phyloP scores from a whole-genome alignment of 306 rosid species.

The Dalbergia cochinchinensis region DNA sequence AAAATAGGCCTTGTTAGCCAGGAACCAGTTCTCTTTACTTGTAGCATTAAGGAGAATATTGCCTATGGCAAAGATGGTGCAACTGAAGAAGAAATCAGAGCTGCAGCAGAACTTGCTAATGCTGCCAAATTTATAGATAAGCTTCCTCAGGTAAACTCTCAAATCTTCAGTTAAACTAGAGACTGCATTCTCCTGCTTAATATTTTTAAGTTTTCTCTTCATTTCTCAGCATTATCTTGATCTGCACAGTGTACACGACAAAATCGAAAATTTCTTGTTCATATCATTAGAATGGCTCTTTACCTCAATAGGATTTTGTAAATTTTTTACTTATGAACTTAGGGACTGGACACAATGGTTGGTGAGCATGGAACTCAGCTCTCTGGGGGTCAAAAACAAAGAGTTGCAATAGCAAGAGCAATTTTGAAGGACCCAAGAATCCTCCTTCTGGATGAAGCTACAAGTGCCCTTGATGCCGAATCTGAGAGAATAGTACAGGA shows the following conservation, averaged over 20 bases:
- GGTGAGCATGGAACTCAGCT: slow-evolving; percentile 82
- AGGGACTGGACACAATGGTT: slow-evolving; percentile 77
- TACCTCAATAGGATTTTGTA: not conserved
- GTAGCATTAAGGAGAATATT: slow-evolving; percentile 83
- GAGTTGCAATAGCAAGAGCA: slow-evolving; percentile 80
- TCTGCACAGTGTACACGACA: not conserved
- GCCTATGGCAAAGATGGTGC: slow-evolving; percentile 78
- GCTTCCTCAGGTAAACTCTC: slow-evolving; percentile 47
- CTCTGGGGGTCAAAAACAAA: slow-evolving; percentile 79
- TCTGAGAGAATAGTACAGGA: slow-evolving; percentile 77
- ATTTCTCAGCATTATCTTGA: slow-evolving; percentile 5
- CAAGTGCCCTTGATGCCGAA: slow-evolving; percentile 74
- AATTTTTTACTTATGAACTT: slow-evolving; percentile 10
- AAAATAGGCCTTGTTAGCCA: slow-evolving; percentile 86
- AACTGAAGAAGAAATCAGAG: slow-evolving; percentile 57
- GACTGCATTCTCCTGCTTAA: slow-evolving; percentile 7
- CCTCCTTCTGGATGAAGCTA: slow-evolving; percentile 73
- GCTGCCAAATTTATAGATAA: slow-evolving; percentile 51
- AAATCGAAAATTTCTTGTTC: not conserved
- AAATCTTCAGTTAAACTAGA: slow-evolving; percentile 21
- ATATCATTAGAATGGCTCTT: not conserved
- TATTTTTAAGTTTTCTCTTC: not conserved
- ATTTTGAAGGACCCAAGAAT: slow-evolving; percentile 75
- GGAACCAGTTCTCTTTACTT: slow-evolving; percentile 78
- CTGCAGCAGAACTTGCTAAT: slow-evolving; percentile 48